Base-by-base conservation (phyloP, 169 alveolate genomes). In the Eimeria falciformis region DNA sequence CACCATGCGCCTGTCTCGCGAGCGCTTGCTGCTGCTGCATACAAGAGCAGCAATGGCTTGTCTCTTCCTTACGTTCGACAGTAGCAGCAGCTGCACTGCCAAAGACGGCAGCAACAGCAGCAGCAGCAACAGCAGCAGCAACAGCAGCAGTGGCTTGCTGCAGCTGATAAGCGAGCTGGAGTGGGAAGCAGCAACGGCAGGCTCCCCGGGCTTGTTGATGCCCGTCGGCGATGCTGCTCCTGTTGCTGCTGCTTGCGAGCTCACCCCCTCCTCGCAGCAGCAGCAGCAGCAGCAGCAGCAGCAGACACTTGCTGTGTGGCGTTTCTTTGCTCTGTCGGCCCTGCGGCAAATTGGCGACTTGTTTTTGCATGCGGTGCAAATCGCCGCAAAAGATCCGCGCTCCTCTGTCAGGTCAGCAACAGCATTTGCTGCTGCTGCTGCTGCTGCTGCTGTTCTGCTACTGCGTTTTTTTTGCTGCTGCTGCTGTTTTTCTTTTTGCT, bases 281-380 rank as follows among this genome's bases (percentile, higher is more conserved):
- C 75, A 53, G 75, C 89, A 81, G 58, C 89, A 81, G 58, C 89
- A 81, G 43, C 89, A 78, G 50, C 71, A 81, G 58, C 71, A 81
- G 56, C 27, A 29, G 56, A 75, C 33, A 5, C 43, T 21, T 18
- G 18, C 89, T 55, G 45, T 81, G 37, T 81, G 89, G 89, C 73
- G 89, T 45, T 81, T 55, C 37, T 65, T 81, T 18, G 77, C 89
- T 21, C 89, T 81, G 23, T 81, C 89, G 58, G 89, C 89, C 50
- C n/a, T 81, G 77, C 89, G 55, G 55, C 89, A 55, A 53, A 55
- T 81, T 81, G 89, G 77, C 23, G 89, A 81, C 43, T 50, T 81
- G 89, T 75, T 81, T 53, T 45, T 81, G 33, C 89, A 81, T 55
- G 89, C 89, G 6, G 58, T 81, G 43, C 73, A 53, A 56, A 43